Base-by-base conservation (phyloP, 208 protist species). In the Trypanosoma avium region DNA sequence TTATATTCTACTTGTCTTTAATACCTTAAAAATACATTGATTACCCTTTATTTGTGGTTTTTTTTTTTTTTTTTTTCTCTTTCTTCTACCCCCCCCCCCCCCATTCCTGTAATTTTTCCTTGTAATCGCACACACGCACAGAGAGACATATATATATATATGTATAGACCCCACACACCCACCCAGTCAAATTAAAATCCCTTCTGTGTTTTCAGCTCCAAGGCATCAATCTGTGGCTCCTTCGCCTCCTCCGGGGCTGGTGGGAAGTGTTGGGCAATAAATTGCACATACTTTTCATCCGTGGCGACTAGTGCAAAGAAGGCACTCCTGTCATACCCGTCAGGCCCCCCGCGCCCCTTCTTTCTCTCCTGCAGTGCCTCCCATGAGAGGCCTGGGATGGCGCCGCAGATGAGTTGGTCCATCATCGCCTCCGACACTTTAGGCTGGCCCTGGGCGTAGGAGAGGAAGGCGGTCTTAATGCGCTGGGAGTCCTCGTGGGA, bases 371-470 rank as follows among this genome's bases (percentile, higher is more conserved):
- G 89, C 40, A 95, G 77, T 62, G 92, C 78, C 67, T 95, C 84
- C 86, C 86, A 95, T 10, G 74, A 68, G 1, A 92, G 71, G 0
- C 84, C 84, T 2, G 89, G 89, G 26, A 95, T 79, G 64, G 89
- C 89, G 45, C 84, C 89, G 64, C 89, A 95, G 61, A 95, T 93
- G 40, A 95, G 64, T 60, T 95, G 89, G 57, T 95, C 89, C 27
- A 95, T 92, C 89, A 95, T 95, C 10, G 83, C 76, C 64, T 90
- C 84, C 47, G 56, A 60, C 33, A 95, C 75, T 65, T 87, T 89
- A 0, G 72, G 75, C 61, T 91, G 77, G 8, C 84, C 89, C 68
- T 95, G 89, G 12, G 89, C 63, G 63, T 95, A 95, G 67, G 77
- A 86, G 43, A 95, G 82, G 59, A 93, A 95, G 7, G 89, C 89